Evolutionary conservation across 805 yeast genomes (phyloP), one percentile per base, ranked within the genome.

Genomic region (Wickerhamomyces chaumierensis): DNA sequence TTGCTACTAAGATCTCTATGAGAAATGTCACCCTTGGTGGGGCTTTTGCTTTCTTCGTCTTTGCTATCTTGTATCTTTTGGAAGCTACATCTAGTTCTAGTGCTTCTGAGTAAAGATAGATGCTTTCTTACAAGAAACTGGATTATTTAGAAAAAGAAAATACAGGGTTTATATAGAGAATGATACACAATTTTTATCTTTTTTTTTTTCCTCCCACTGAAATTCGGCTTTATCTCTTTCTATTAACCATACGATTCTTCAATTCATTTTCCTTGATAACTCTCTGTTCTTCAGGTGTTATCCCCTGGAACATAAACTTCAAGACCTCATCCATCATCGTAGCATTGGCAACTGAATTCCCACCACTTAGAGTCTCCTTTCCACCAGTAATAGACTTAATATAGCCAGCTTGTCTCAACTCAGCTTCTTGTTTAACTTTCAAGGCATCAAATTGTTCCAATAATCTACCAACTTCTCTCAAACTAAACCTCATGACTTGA

Each of bases 1-100:
- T 92, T 43, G 97, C 98, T 29, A 73, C 87, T 31, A 81, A 78
- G 57, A 85, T 92, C 44, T 81, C 94, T 45, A 77, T 92, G 84
- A 77, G 95, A 63, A 84, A 80, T 28, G 90, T 92, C 45, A 87
- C 97, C 1, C 63, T 92, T 36, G 87, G 92, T 36, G 98, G 99
- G 33, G 83, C 96, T 7, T 60, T 68, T 38, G 90, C 95, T 8
- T 92, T 92, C 63, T 71, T 87, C 46, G 56, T 85, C 17, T 92
- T 92, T 60, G 77, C 95, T 8, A 51, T 87, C 28, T 60, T 86
- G 55, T 92, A 92, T 60, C 71, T 90, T 46, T 72, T 74, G 56
- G 84, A 81, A 49, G 90, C 87, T 18, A 51, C 12, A 4, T 8
- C 5, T 25, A 14, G 29, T 25, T 8, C n/a, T n/a, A n/a, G n/a